Base-by-base conservation (phyloP, 108 stramenopile genomes). In the Fragilaria radians region DNA sequence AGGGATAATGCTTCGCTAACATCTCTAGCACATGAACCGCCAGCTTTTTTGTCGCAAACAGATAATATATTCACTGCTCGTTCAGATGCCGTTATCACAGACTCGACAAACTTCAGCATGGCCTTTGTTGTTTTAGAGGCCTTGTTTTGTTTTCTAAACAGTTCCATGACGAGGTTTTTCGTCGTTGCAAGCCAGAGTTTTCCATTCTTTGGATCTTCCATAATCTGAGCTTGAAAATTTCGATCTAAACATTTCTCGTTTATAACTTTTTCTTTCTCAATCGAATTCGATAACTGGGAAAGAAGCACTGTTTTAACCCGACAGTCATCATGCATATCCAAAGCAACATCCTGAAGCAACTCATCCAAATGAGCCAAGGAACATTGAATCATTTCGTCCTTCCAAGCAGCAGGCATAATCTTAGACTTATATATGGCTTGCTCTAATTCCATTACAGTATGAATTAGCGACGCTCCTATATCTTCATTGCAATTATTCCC, bases 1-100 rank as follows among this genome's bases (percentile, higher is more conserved):
- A 74, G 51, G 11, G 73, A 48, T 2, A 68, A 49, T 2, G 67
- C 66, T 47, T 64, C 67, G 0, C 67, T 59, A 26, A 74, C 32
- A 11, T 52, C 57, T 46, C 48, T 23, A 26, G 72, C 28, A 25
- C 31, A 17, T 0, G 24, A 51, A 46, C 22, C 59, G n/a, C 17
- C 28, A 14, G 71, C 46, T 14, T 46, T 14, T 46, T 36, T 46
- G 30, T 59, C 23, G 18, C 55, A 31, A 2, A 21, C 23, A 0
- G 56, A 55, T 34, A 67, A 32, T 17, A 67, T 63, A 1, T 25
- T 49, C 2, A 21, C 61, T 32, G 66, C 61, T 61, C 66, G 65
- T 4, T 58, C 55, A 0, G 66, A 52, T n/a, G 66, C 67, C 46
- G 28, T 29, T 27, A 19, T 59, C 5, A 62, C 66, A 24, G 63